Evolutionary conservation across 2,329 filamentous ascomycete species (phyloP), one percentile per base, ranked within the genome.

Genomic region (Fusarium kyushuense): DNA sequence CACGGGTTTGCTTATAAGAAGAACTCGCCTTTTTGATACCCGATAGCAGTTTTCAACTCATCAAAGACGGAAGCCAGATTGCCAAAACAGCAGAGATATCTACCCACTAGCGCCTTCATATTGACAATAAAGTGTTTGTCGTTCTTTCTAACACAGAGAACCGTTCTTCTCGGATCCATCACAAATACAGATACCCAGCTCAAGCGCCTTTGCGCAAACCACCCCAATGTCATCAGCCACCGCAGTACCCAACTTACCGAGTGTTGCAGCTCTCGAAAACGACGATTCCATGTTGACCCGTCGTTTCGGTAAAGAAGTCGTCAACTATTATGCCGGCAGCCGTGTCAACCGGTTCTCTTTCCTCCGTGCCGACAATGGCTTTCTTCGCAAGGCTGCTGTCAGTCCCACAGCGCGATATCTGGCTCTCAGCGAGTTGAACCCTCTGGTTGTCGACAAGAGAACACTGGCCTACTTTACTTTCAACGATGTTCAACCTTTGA

Each of bases 241-340:
- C 42, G 61, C 74, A 45, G 65, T 64, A 8, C 67, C 73, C 53
- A 56, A 83, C 65, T 72, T 78, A 69, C 84, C 85, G 58, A 79
- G 82, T 70, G 78, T 84, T 57, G 78, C 82, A 55, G 79, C 74
- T 65, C 78, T 84, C 65, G 75, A 76, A 63, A 78, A 79, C 78
- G 79, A 86, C 79, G 81, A 84, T 78, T 88, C 86, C 14, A 93
- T 93, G 89, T 83, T 96, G 74, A 88, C 89, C 72, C 84, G 87
- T 61, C 92, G 90, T 76, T 95, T 94, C 79, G 92, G 92, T 78
- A 89, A 87, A 70, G 92, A 95, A 79, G 84, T 92, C 65, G 86
- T 90, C 76, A 96, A 95, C 80, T 96, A 96, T 86, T 96, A 94
- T 80, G 89, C 91, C 49, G 91, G 92, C 70, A 90, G 87, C 55